A percentile compares a stretch with the other conserved stretches of the same genome.
Conservation (phyloP, 345 rosid species). For the Melastoma malabathricum region DNA sequence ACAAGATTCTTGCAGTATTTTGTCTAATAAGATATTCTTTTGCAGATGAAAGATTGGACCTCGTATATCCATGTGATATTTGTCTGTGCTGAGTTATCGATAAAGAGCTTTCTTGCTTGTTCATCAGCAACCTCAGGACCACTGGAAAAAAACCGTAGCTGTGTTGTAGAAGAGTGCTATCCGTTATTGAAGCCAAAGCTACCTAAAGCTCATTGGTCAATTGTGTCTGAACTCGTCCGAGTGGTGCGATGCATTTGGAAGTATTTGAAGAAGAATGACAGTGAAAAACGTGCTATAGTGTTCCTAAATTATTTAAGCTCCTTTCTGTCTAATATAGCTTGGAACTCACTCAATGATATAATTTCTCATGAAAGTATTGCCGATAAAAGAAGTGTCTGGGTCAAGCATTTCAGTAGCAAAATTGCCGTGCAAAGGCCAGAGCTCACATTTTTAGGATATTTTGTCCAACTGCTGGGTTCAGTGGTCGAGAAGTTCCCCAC, state of each 20-base stretch:
- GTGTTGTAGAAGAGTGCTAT: constrained; percentile 14
- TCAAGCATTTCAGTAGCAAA: constrained; percentile 8
- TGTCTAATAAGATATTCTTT: constrained; percentile 4
- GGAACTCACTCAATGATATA: constrained; percentile 33
- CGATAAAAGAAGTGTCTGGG: constrained; percentile 5
- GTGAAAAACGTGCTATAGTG: constrained; percentile 25
- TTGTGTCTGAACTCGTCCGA: constrained; percentile 36
- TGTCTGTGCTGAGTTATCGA: constrained; percentile 27
- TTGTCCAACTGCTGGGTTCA: constrained; percentile 66
- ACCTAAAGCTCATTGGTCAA: constrained; percentile 41
- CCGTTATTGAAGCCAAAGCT: constrained; percentile 24
- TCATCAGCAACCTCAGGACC: constrained; percentile 11
- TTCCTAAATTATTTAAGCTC: constrained; percentile 28
- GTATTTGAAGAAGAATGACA: constrained; percentile 40
- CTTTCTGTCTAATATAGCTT: constrained; percentile 35
- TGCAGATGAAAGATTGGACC: constrained; percentile 43
- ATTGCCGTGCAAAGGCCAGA: constrained; percentile 13
- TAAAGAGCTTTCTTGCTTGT: constrained; percentile 12
- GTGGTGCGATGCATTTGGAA: constrained; percentile 46
- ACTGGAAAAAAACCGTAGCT: constrained; percentile 9
- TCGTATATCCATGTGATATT: constrained; percentile 31
- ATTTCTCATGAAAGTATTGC: constrained; percentile 12
- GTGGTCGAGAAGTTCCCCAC: constrained; percentile 30
- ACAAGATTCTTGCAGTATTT: neutral
- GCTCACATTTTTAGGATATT: constrained; percentile 41